Evolutionary conservation across 2,329 filamentous ascomycete genomes (phyloP).

Genomic region (Aspergillus sojae): DNA sequence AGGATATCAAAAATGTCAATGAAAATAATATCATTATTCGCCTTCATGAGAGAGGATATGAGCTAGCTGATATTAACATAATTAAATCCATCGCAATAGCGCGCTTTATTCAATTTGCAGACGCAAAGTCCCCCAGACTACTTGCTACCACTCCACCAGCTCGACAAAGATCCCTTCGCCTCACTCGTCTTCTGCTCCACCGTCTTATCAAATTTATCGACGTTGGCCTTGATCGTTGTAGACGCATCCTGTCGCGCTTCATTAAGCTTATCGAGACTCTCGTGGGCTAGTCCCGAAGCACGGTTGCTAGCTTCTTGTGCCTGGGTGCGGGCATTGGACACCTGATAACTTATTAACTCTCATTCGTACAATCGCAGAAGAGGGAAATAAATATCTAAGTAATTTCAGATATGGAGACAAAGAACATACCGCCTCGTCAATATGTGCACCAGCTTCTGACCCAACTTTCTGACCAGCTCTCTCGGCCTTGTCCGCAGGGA

Average conservation of each 20-base stretch:
- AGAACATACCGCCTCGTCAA: slow-evolving; percentile 68
- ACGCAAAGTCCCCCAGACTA: slow-evolving; percentile 2
- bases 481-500: slow-evolving; percentile 68
- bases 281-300: slow-evolving; percentile 62
- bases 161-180: slow-evolving; percentile 79
- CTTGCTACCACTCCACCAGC: slow-evolving; percentile 71
- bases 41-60: not conserved
- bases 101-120: not conserved
- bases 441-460: slow-evolving; percentile 63
- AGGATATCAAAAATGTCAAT: not conserved
- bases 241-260: slow-evolving; percentile 67
- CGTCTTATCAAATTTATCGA: slow-evolving; percentile 80
- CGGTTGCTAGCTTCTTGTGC: slow-evolving; percentile 59
- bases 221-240: slow-evolving; percentile 47
- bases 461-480: slow-evolving; percentile 66
- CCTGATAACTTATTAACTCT: slow-evolving; percentile 39
- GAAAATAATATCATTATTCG: not conserved
- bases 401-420: not conserved
- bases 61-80: not conserved
- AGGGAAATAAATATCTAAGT: not conserved
- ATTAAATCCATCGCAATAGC: not conserved
- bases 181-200: slow-evolving; percentile 77
- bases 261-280: slow-evolving; percentile 59
- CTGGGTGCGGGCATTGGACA: slow-evolving; percentile 63
- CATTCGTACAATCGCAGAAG: not conserved